A percentile compares a stretch with the other conserved stretches of the same genome.
Evolutionary conservation across 2,329 filamentous ascomycete genomes (phyloP).

Genomic region (Aspergillus novofumigatus): DNA sequence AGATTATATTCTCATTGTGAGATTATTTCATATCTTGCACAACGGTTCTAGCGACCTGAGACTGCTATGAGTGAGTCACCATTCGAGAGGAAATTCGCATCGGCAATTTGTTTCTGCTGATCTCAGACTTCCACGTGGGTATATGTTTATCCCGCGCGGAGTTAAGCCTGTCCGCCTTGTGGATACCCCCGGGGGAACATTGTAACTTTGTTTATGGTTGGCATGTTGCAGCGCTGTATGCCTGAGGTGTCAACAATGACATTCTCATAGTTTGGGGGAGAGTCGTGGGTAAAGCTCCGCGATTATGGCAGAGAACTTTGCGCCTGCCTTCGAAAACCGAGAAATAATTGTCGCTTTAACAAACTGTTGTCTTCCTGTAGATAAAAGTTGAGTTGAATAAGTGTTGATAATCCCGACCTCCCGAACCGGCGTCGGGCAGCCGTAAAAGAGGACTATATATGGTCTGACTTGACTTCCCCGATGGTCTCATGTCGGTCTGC

Average conservation of each 20-base stretch:
- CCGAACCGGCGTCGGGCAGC: conserved; percentile 11
- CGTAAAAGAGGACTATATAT: conserved; percentile 6
- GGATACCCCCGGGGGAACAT: too few relatives aligned
- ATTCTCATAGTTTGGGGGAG: neutral
- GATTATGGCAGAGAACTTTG: too few relatives aligned
- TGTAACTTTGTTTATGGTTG: too few relatives aligned
- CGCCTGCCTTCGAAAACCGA: too few relatives aligned
- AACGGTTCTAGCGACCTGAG: too few relatives aligned
- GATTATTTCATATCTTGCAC: neutral
- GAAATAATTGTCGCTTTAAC: neutral
- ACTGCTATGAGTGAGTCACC: neutral
- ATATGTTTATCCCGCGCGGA: conserved; percentile 17
- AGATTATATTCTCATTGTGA: neutral
- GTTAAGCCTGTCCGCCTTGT: conserved; percentile 1
- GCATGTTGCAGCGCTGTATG: neutral
- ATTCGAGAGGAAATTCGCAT: too few relatives aligned
- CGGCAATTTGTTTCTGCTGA: too few relatives aligned
- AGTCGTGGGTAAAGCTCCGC: too few relatives aligned
- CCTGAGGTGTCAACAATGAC: neutral
- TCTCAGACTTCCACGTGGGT: neutral
- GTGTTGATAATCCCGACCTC: neutral
- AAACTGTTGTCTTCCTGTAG: neutral
- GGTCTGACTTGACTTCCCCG: conserved; percentile 10
- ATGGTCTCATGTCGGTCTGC: conserved; percentile 5
- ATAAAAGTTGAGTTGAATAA: too few relatives aligned